phyloP scores from a whole-genome alignment of 495 filamentous ascomycete species.

The Xylaria nigripes region DNA sequence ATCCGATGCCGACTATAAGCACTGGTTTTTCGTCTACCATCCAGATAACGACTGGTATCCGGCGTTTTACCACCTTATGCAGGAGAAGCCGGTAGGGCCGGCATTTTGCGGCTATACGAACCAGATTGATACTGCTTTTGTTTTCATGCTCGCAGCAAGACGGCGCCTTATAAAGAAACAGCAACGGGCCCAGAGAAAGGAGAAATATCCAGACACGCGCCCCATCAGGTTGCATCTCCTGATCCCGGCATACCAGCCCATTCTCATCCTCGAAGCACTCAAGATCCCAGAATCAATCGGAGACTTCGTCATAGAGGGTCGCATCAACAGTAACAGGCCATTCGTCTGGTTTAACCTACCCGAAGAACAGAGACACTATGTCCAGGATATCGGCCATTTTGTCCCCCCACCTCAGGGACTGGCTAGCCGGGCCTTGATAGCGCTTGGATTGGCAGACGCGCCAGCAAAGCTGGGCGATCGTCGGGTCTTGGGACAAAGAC shows the following conservation, averaged over 20 bases:
- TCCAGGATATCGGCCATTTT: conserved; percentile 14
- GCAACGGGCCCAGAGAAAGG: neutral
- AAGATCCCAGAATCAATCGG: conserved; percentile 16
- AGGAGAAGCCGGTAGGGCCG: conserved; percentile 15
- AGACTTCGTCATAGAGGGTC: conserved; percentile 19
- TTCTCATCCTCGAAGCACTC: conserved; percentile 17
- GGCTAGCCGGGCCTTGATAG: neutral
- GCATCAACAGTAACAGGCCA: conserved; percentile 14
- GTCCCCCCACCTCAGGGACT: conserved; percentile 2
- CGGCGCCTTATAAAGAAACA: conserved; percentile 3
- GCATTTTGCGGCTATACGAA: conserved; percentile 20
- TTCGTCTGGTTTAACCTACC: conserved; percentile 20
- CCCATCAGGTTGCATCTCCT: conserved; percentile 16
- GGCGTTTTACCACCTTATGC: conserved; percentile 16
- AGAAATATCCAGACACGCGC: neutral
- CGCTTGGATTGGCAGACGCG: neutral
- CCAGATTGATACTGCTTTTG: conserved; percentile 20
- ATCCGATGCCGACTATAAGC: conserved; percentile 4
- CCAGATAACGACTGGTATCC: conserved; percentile 22
- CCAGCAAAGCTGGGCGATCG: neutral
- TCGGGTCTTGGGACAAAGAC: neutral
- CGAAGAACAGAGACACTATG: conserved; percentile 14
- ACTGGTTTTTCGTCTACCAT: conserved; percentile 20
- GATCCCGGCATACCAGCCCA: conserved; percentile 18
- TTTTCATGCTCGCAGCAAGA: conserved; percentile 17